A percentile compares a stretch with the other conserved stretches of the same genome.
These are phyloP conservation scores for Diplodia mutila DNA, from an alignment of 2,329 filamentous ascomycete genomes.

Conservation along the genomic window DNA sequence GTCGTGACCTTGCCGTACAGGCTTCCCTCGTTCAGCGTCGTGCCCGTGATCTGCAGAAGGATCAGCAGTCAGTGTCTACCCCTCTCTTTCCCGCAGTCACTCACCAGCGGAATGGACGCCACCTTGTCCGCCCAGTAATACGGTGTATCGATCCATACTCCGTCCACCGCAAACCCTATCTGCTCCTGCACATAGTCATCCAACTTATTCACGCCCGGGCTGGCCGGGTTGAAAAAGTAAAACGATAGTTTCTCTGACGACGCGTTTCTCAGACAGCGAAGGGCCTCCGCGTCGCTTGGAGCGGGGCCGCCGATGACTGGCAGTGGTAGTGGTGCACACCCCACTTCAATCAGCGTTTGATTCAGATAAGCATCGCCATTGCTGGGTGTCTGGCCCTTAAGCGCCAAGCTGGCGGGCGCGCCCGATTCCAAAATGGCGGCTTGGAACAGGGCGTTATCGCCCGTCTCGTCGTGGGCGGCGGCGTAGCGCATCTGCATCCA, in stretches of 20 bases:
- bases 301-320: no score
- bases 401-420: slow-evolving; percentile 37
- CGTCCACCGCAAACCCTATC: not conserved
- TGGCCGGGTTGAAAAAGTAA: not conserved
- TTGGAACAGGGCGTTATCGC: slow-evolving; percentile 41
- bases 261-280: not conserved
- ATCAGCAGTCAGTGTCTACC: not conserved
- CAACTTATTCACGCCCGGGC: not conserved
- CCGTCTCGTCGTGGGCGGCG: slow-evolving; percentile 47
- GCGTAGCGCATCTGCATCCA: slow-evolving; percentile 39
- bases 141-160: not conserved
- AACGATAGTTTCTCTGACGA: slow-evolving; percentile 32
- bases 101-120: slow-evolving; percentile 6
- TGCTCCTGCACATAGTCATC: not conserved
- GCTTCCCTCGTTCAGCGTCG: no score
- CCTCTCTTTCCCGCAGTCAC: not conserved
- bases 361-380: slow-evolving; percentile 26
- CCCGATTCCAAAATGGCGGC: slow-evolving; percentile 46
- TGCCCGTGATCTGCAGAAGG: no score
- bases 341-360: slow-evolving; percentile 35
- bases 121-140: slow-evolving; percentile 6
- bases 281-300: not conserved
- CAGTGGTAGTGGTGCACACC: no score
- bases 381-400: slow-evolving; percentile 38
- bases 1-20: no score